Conservation (phyloP, 2,329 filamentous ascomycete genomes). For the Paecilomyces dactylethromorphus region DNA sequence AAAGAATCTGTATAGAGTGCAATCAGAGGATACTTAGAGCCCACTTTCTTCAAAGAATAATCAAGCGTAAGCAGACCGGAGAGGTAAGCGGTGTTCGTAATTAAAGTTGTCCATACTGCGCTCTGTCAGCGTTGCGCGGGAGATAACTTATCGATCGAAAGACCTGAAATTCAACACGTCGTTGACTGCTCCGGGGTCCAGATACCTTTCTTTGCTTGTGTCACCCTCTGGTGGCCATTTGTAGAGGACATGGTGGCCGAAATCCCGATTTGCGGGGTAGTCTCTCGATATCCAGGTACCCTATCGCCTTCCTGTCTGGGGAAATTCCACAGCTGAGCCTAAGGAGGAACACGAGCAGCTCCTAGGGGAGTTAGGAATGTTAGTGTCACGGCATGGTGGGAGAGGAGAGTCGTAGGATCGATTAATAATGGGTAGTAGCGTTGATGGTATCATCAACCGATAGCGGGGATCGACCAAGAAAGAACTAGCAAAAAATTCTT, state of each 20-base stretch:
- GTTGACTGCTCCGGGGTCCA: not conserved
- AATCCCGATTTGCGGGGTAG: not conserved
- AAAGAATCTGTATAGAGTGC: constrained; percentile 78
- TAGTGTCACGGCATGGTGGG: not conserved
- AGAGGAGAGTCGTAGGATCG: not conserved
- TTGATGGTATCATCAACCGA: not conserved
- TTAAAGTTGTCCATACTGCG: constrained; percentile 82
- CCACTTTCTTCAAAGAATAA: constrained; percentile 61
- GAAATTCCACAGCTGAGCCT: not conserved
- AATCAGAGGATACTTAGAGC: constrained; percentile 69
- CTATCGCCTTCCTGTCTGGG: not conserved
- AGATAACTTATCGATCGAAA: not conserved
- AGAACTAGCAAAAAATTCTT: not conserved
- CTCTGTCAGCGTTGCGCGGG: not conserved
- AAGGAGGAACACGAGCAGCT: not conserved
- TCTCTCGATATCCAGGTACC: not conserved
- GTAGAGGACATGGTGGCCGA: not conserved
- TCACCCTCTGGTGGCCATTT: not conserved
- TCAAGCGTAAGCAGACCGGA: constrained; percentile 76
- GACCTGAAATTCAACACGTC: not conserved
- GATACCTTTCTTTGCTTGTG: not conserved
- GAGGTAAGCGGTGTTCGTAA: constrained; percentile 78
- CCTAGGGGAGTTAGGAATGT: not conserved
- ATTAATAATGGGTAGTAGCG: not conserved
- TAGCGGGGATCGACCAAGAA: not conserved